Evolutionary conservation across 306 rosid genomes (phyloP).

Genomic region (Citrullus amarus): DNA sequence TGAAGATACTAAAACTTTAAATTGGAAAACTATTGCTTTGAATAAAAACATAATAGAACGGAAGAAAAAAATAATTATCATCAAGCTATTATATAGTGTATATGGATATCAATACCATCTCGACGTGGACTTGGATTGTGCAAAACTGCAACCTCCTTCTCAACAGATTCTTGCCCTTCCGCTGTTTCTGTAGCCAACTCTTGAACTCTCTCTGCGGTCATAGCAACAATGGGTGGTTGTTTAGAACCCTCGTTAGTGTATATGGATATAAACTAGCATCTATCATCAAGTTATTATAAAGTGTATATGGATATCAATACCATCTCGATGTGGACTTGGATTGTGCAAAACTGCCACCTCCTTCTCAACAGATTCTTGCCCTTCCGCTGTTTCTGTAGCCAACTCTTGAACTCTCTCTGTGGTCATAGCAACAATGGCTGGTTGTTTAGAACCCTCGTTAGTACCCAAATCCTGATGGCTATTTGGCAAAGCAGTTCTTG

Average conservation of each 20-base stretch:
- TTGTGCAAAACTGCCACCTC: not conserved
- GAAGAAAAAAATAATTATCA: not conserved
- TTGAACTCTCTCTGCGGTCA: not conserved
- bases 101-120: conserved; percentile 8
- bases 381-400: not conserved
- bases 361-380: not conserved
- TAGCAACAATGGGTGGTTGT: not conserved
- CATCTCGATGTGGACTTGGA: not conserved
- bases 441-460: not conserved
- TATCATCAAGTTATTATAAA: not conserved
- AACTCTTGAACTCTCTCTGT: not conserved
- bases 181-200: not conserved
- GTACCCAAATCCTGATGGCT: not conserved
- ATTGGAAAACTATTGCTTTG: not conserved
- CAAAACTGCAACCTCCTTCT: not conserved
- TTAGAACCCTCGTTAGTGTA: not conserved
- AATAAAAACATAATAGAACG: not conserved
- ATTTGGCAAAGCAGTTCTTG: not conserved
- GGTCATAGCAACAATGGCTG: not conserved
- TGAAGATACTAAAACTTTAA: not conserved
- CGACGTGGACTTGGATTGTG: not conserved
- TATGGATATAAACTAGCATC: not conserved
- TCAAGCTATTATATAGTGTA: not conserved
- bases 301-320: conserved; percentile 1
- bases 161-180: conserved; percentile 3